Evolutionary conservation across 2,329 filamentous ascomycete species (phyloP).

Genomic region (Nakataea oryzae): DNA sequence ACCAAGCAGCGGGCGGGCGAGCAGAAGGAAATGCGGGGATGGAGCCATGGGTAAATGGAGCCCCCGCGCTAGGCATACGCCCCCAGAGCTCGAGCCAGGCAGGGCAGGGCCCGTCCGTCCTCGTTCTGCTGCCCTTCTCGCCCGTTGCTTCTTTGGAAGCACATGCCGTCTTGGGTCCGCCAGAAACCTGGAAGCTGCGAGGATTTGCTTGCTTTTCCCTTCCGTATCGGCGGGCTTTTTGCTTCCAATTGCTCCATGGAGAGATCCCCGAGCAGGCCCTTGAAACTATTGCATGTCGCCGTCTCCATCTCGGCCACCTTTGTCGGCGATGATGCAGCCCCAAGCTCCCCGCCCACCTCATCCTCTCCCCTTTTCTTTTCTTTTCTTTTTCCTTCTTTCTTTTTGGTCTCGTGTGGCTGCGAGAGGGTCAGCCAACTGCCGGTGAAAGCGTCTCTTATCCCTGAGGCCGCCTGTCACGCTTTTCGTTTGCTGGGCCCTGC

Average conservation of each 20-base stretch:
- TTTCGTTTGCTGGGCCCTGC: background rate
- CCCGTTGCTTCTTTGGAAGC: too few species aligned
- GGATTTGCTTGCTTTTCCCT: too few species aligned
- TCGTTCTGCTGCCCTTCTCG: too few species aligned
- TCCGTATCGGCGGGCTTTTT: too few species aligned
- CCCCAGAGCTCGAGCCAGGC: background rate
- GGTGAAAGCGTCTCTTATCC: background rate
- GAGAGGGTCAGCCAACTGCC: background rate
- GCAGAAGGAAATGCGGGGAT: background rate
- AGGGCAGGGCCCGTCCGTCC: too few species aligned
- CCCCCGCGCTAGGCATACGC: background rate
- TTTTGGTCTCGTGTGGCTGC: background rate
- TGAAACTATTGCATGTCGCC: background rate
- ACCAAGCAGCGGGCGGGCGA: too few species aligned
- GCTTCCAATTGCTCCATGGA: background rate
- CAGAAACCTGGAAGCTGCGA: background rate
- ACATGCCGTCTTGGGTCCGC: background rate
- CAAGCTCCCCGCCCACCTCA: background rate
- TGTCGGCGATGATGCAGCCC: background rate
- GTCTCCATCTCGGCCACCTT: background rate
- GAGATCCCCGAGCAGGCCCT: background rate
- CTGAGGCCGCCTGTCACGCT: background rate
- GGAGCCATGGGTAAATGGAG: too few species aligned
- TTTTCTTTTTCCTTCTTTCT: background rate
- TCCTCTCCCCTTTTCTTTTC: too few species aligned